A percentile compares a stretch with the other conserved stretches of the same genome.
Conservation (phyloP, 225 moss, liverwort and hornwort genomes). For the Polytrichum commune region DNA sequence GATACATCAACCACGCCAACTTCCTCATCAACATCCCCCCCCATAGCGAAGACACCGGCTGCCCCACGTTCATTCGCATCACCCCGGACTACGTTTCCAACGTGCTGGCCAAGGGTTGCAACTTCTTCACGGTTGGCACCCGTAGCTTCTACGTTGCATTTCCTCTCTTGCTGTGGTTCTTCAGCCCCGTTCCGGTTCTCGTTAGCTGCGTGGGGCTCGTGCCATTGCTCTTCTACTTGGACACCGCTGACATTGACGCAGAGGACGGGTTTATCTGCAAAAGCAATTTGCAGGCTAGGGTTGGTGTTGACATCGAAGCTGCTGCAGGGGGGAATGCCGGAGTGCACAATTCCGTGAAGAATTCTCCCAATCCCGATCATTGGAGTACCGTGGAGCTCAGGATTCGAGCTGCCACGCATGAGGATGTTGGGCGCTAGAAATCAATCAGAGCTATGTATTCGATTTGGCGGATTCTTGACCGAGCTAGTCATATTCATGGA, state of each 20-base stretch:
- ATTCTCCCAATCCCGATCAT: neutral
- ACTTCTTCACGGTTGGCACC: constrained; percentile 48
- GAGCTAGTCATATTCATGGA: too few relatives aligned
- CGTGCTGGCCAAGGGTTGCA: constrained; percentile 40
- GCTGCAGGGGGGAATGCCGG: too few relatives aligned
- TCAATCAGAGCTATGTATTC: too few relatives aligned
- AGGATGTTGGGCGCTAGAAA: neutral
- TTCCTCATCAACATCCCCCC: constrained; percentile 82
- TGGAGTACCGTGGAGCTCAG: neutral
- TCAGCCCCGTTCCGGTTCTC: constrained; percentile 50
- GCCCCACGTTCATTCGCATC: constrained; percentile 22
- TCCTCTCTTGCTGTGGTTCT: constrained; percentile 52
- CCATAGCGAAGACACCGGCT: constrained; percentile 17
- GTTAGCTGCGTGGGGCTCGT: constrained; percentile 25
- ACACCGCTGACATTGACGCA: constrained; percentile 27
- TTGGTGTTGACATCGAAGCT: too few relatives aligned
- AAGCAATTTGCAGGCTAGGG: neutral
- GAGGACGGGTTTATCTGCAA: constrained; percentile 32
- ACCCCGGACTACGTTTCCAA: constrained; percentile 49
- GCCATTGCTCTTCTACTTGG: constrained; percentile 42
- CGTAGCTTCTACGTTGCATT: constrained; percentile 45
- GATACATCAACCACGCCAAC: constrained; percentile 81
- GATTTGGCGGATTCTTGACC: too few relatives aligned
- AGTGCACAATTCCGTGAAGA: too few relatives aligned
- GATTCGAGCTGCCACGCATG: neutral